Conservation (phyloP, 257 asterid species). For the Osmanthus fragrans region DNA sequence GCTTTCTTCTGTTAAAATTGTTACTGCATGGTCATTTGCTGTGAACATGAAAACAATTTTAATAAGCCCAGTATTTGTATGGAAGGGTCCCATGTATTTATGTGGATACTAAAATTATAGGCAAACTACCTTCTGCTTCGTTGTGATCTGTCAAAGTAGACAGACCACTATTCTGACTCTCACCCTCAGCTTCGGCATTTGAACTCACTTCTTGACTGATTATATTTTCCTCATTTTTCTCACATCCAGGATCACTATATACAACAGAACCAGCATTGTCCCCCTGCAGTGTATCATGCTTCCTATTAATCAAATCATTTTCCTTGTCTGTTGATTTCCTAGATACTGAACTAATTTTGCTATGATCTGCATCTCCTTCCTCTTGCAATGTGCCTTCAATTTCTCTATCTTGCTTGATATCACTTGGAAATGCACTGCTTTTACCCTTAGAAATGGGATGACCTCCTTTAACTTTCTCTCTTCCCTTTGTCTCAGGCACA, state of each 20-base stretch:
- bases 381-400: not conserved
- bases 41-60: not conserved
- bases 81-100: not conserved
- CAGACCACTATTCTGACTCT: not conserved
- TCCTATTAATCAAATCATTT: not conserved
- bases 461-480: too few relatives aligned
- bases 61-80: not conserved
- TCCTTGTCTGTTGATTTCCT: not conserved
- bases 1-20: not conserved
- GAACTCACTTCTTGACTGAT: not conserved
- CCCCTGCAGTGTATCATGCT: not conserved
- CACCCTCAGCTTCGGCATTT: not conserved
- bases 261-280: not conserved
- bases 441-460: too few relatives aligned
- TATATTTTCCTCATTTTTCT: not conserved
- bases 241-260: not conserved
- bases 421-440: not conserved
- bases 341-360: not conserved
- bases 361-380: conserved; percentile 3
- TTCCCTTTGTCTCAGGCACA: not conserved
- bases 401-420: not conserved
- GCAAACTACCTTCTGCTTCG: not conserved
- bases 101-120: not conserved
- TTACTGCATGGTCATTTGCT: conserved; percentile 7
- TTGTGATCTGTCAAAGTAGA: not conserved